A percentile compares a stretch with the other conserved stretches of the same genome.
These are phyloP conservation scores for Penicillium sp. DNA, from an alignment of 2,329 filamentous ascomycete species.

Conservation along the genomic window DNA sequence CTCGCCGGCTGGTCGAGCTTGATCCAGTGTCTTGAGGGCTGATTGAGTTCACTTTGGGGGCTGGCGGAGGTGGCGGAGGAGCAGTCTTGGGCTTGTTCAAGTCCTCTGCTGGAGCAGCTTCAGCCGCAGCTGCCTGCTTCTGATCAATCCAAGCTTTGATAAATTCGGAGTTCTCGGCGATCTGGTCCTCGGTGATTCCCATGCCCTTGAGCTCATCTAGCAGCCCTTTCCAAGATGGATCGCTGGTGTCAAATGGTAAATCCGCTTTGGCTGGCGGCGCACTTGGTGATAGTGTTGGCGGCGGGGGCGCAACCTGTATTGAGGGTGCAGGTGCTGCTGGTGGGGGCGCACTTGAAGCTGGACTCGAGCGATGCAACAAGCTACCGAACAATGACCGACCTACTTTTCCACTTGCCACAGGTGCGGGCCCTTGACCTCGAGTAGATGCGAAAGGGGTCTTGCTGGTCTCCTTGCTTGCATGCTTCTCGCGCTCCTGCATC, in stretches of 20 bases:
- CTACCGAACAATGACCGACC: slow-evolving; percentile 56
- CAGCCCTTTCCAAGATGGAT: slow-evolving; percentile 64
- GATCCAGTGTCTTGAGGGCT: slow-evolving; percentile 65
- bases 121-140: slow-evolving; percentile 56
- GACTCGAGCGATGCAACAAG: slow-evolving; percentile 53
- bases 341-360: slow-evolving; percentile 36
- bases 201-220: slow-evolving; percentile 63
- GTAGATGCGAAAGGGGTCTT: slow-evolving; percentile 69
- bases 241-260: slow-evolving; percentile 60
- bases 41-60: slow-evolving; percentile 47
- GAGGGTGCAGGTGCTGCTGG: slow-evolving; percentile 29
- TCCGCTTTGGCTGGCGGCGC: slow-evolving; percentile 32
- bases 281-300: slow-evolving; percentile 28
- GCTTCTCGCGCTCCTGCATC: slow-evolving; percentile 94
- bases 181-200: slow-evolving; percentile 70
- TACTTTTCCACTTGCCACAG: slow-evolving; percentile 47
- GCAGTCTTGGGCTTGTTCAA: slow-evolving; percentile 56
- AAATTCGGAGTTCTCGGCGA: slow-evolving; percentile 67
- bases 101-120: slow-evolving; percentile 45
- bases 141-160: slow-evolving; percentile 69
- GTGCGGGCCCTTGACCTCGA: slow-evolving; percentile 51
- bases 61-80: slow-evolving; percentile 64
- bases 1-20: slow-evolving; percentile 54
- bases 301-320: slow-evolving; percentile 36
- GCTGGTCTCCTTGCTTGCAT: slow-evolving; percentile 83